Percentiles rank a stretch among this genome's conserved stretches.
phyloP scores from a whole-genome alignment of 768 basidiomycete genomes.

The Trametes elegans region DNA sequence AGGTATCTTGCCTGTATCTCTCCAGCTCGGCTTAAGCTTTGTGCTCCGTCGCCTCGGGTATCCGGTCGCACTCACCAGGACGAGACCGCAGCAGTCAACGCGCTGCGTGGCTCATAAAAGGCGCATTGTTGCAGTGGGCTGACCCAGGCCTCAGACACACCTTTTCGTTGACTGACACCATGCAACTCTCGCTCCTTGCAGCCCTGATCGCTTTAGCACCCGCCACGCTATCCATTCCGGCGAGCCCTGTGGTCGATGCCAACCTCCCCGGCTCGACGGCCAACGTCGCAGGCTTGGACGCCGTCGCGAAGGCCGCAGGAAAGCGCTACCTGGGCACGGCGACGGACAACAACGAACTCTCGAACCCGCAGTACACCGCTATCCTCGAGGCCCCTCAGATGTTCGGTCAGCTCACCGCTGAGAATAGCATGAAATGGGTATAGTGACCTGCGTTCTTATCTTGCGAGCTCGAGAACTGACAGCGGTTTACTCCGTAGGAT shows the following conservation, averaged over 20 bases:
- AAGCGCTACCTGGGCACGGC: slow-evolving; percentile 49
- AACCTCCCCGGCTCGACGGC: slow-evolving; percentile 11
- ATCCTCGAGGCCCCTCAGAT: slow-evolving; percentile 36
- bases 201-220: not conserved
- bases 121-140: not conserved
- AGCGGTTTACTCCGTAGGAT: slow-evolving; percentile 34
- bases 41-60: not conserved
- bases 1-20: not conserved
- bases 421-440: slow-evolving; percentile 47
- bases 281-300: slow-evolving; percentile 29
- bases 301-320: slow-evolving; percentile 36
- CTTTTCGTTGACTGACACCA: not conserved
- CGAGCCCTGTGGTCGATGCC: slow-evolving; percentile 6
- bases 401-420: slow-evolving; percentile 45
- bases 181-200: slow-evolving; percentile 3
- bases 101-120: no score
- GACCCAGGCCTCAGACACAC: no score
- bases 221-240: not conserved
- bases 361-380: slow-evolving; percentile 35
- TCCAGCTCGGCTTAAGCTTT: no score
- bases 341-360: slow-evolving; percentile 45
- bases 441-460: not conserved
- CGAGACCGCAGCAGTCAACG: no score
- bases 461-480: not conserved
- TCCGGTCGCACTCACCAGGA: no score